Conservation (phyloP, 2,329 filamentous ascomycete species). For the Xylaria sp. region DNA sequence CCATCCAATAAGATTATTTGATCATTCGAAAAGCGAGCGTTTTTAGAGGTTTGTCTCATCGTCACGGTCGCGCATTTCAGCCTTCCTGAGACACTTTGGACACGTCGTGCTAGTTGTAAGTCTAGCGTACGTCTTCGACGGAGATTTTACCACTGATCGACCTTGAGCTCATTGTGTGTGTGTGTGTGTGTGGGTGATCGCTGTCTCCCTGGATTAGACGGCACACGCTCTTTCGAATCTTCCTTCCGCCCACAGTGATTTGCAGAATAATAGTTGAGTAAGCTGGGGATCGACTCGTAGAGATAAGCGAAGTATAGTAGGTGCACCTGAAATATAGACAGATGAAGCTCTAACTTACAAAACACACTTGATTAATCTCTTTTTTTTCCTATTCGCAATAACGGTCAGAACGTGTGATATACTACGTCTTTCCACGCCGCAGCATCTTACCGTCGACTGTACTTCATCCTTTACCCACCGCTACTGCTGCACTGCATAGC, state of each 20-base stretch:
- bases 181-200: slow-evolving; percentile 18
- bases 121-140: slow-evolving; percentile 33
- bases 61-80: slow-evolving; percentile 36
- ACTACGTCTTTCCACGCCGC: background rate
- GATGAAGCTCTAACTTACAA: background rate
- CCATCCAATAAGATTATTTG: slow-evolving; percentile 35
- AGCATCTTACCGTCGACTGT: background rate
- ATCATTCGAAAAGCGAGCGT: slow-evolving; percentile 13
- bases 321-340: background rate
- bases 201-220: slow-evolving; percentile 15
- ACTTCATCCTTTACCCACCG: slow-evolving; percentile 16
- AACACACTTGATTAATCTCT: too few relatives aligned
- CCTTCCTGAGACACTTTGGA: slow-evolving; percentile 29
- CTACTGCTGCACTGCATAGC: slow-evolving; percentile 29
- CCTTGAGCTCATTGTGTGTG: slow-evolving; percentile 19
- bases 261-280: slow-evolving; percentile 1
- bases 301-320: background rate
- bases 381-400: too few relatives aligned
- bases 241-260: background rate
- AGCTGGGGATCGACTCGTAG: slow-evolving; percentile 4
- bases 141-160: slow-evolving; percentile 38
- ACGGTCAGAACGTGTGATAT: background rate
- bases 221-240: background rate
- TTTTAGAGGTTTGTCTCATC: slow-evolving; percentile 37
- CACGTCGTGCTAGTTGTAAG: slow-evolving; percentile 9